These are phyloP conservation scores for Colletotrichum plurivorum DNA, from an alignment of 2,329 filamentous ascomycete genomes.

Conservation along the genomic window DNA sequence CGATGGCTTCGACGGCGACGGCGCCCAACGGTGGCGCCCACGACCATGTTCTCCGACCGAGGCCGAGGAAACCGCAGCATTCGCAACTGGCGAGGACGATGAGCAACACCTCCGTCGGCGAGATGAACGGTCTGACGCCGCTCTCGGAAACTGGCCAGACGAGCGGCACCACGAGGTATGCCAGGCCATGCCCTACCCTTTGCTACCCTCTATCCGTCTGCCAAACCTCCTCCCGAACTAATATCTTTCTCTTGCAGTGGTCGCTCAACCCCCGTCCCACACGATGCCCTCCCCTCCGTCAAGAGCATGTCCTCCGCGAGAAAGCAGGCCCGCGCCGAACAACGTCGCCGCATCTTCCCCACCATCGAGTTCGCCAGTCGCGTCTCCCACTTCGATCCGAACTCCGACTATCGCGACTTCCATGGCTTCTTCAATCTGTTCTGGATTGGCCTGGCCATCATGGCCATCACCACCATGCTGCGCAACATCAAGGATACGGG, in stretches of 20 bases:
- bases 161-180: constrained; percentile 40
- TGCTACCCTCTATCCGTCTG: not conserved
- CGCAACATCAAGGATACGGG: constrained; percentile 96
- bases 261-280: constrained; percentile 84
- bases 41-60: constrained; percentile 63
- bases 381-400: constrained; percentile 95
- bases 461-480: constrained; percentile 95
- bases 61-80: constrained; percentile 65
- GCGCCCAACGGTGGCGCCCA: constrained; percentile 41
- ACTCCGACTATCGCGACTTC: constrained; percentile 93
- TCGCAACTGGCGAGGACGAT: constrained; percentile 50
- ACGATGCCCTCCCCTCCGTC: constrained; percentile 93
- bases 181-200: not conserved
- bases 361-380: constrained; percentile 92
- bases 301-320: constrained; percentile 88
- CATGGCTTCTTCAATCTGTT: constrained; percentile 98
- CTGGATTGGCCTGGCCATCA: constrained; percentile 96
- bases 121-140: constrained; percentile 27
- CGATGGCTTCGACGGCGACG: constrained; percentile 33
- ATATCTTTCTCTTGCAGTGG: constrained; percentile 67
- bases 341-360: constrained; percentile 88
- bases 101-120: constrained; percentile 38
- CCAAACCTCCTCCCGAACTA: not conserved
- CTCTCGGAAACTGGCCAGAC: constrained; percentile 34
- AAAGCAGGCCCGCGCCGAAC: constrained; percentile 85